Base-by-base conservation (phyloP, 345 rosid species). In the Cardamine chenopodiifolia region DNA sequence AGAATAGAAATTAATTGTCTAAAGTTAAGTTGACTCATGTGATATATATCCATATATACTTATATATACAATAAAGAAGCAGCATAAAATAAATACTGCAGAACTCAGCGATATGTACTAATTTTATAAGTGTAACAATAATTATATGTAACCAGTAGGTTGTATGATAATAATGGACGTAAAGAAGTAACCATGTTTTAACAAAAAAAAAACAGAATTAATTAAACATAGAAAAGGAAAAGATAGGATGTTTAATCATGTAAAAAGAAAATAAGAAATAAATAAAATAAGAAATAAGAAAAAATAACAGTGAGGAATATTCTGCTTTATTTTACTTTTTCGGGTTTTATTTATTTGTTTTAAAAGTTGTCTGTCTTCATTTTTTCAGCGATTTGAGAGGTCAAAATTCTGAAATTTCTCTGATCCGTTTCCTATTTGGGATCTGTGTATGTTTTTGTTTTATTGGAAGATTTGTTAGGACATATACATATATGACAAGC, bases 371-470 rank as follows among this genome's bases (percentile, higher is more conserved):
- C 62, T 29, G 61, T 56, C 29, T 45, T 47, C 32, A 17, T 19
- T 4, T 39, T 31, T 54, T 50, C 70, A 70, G 56, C 8, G 71
- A 71, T 10, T 59, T 58, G 22, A 64, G 54, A 77, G 76, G 80
- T 64, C 66, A 71, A 77, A 63, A 78, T 59, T 66, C 81, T 37
- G 81, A 71, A 58, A 13, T 60, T 68, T 42, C 56, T 65, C 72
- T 66, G 81, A 78, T 66, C 34, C 66, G 40, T 71, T 78, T 78
- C 77, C 80, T 50, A 66, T 66, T 66, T 72, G 81, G 81, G 81
- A 78, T 78, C 77, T 72, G 81, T 72, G 77, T 72, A 50, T 59
- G 35, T 39, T 31, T 76, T 78, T 77, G 78, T 67, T 34, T 62
- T 79, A 40, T 77, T 59, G 68, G 69, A 77, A 79, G 78, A 83